Evolutionary conservation across 164 flowering plant species (phyloP), one percentile per base, ranked within the genome.

Genomic region (Umbilicus rupestris): DNA sequence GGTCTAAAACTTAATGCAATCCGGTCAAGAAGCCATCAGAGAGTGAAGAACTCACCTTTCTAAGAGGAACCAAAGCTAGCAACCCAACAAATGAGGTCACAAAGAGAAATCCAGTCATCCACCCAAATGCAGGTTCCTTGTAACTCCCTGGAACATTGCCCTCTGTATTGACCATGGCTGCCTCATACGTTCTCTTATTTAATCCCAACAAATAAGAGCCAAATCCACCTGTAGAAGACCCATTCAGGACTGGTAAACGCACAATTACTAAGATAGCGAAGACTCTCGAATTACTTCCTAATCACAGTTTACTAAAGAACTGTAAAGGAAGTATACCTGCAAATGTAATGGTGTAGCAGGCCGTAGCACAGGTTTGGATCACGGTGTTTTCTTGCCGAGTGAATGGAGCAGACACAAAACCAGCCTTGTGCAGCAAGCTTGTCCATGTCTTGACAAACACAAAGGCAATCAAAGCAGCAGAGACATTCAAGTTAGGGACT

Each of bases 351-450:
- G 83, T 78, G 47, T 84, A 86, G 57, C 90, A 86, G 26, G 90
- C 88, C 39, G 80, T 84, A 2, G 88, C 82, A 71, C 90, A 86
- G 16, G 89, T 85, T 78, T 85, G 87, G 55, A 85, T 76, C 3
- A 83, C 44, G 0, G 82, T 85, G 41, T 86, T 84, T 70, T 86
- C 91, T 70, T 86, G 91, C 39, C 81, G 65, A 1, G 88, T 86
- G 55, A 86, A 84, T 0, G 88, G 88, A 22, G 70, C 47, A 0
- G 84, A 42, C 3, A 70, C 72, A 64, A 81, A 16, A 12, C 83
- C 81, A 31, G 78, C 78, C 67, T 73, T 80, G 3, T 76, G 67
- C 42, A 86, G 79, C 60, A 84, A 44, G 60, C 68, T 79, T 20
- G 87, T 84, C 91, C 91, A 86, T 17, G 82, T 68, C 41, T 70